Evolutionary conservation across 768 basidiomycete species (phyloP).

Genomic region (Podaxis sp.): DNA sequence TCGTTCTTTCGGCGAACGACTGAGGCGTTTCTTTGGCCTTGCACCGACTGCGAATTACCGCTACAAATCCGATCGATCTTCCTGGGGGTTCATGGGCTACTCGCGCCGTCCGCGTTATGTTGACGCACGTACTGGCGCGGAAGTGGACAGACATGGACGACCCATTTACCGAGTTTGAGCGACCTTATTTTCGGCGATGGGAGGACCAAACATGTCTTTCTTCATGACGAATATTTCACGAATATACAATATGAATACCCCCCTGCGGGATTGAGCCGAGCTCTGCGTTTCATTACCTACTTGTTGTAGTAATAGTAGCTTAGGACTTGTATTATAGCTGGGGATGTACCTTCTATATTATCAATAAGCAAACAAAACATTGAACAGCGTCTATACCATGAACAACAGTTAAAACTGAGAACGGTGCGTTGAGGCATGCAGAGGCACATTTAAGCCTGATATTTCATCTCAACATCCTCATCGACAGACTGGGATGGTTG

Average conservation of each 20-base stretch:
- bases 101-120: conserved; percentile 44
- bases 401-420: not conserved
- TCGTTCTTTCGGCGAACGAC: conserved; percentile 33
- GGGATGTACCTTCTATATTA: no score
- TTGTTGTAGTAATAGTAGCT: no score
- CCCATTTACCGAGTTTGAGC: conserved; percentile 44
- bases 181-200: not conserved
- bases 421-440: not conserved
- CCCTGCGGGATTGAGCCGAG: no score
- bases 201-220: not conserved
- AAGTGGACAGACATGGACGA: conserved; percentile 54
- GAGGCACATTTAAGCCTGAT: not conserved
- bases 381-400: not conserved
- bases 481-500: conserved; percentile 14
- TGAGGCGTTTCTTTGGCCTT: conserved; percentile 52
- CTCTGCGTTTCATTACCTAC: no score
- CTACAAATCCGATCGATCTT: conserved; percentile 38
- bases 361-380: no score
- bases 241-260: no score
- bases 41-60: conserved; percentile 35
- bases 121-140: conserved; percentile 44
- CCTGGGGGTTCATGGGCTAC: conserved; percentile 55
- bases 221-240: not conserved
- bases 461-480: conserved; percentile 8
- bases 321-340: no score